Conservation (phyloP, 495 filamentous ascomycete genomes). For the Trichocladium antarcticum region DNA sequence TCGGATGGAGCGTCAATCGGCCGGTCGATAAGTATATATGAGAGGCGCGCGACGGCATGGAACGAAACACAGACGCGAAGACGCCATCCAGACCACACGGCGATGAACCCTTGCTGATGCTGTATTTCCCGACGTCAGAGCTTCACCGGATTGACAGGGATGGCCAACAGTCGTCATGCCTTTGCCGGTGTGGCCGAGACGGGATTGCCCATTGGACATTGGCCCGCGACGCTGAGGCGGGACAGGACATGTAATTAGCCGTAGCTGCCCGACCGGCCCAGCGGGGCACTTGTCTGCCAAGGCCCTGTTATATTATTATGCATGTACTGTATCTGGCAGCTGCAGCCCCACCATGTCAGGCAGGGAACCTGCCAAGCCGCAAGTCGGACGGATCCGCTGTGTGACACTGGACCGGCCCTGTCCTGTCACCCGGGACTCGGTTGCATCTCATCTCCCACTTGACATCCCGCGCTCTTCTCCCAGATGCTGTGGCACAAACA, state of each 20-base stretch:
- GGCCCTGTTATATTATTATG: too few species aligned
- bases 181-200: constrained; percentile 12
- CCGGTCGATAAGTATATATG: neutral
- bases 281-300: too few species aligned
- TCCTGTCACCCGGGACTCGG: neutral
- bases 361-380: neutral
- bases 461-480: constrained; percentile 2
- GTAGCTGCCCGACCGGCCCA: neutral
- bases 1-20: neutral
- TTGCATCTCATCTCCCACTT: constrained; percentile 2
- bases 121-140: constrained; percentile 1
- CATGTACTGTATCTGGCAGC: too few species aligned
- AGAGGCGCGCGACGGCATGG: neutral
- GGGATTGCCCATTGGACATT: constrained; percentile 10
- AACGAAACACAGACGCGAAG: neutral
- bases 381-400: neutral
- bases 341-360: neutral
- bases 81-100: neutral
- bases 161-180: constrained; percentile 23
- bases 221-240: neutral
- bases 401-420: neutral
- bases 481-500: neutral
- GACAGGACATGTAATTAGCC: constrained; percentile 7
- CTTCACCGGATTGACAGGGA: constrained; percentile 11
- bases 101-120: neutral